Evolutionary conservation across 352 stramenopile species (phyloP).

Genomic region (Discostella stelligera): DNA sequence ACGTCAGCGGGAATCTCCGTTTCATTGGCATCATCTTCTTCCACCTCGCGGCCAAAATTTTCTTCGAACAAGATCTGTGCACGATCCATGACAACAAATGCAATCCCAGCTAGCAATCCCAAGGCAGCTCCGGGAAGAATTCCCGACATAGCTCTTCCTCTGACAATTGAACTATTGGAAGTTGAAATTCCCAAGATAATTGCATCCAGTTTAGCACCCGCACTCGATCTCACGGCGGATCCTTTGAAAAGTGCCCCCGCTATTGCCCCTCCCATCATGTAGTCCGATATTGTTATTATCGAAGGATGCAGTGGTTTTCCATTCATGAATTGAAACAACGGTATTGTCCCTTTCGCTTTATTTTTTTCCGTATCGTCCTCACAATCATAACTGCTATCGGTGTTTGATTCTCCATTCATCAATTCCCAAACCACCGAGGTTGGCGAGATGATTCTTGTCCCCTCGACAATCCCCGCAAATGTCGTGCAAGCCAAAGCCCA

Average conservation of each 20-base stretch:
- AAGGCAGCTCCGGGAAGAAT: conserved; percentile 46
- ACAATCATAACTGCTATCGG: background rate
- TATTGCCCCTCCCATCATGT: conserved; percentile 41
- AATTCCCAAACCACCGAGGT: conserved; percentile 24
- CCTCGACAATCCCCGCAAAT: conserved; percentile 49
- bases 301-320: background rate
- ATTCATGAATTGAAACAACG: background rate
- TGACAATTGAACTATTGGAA: conserved; percentile 2
- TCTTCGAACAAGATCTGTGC: conserved; percentile 18
- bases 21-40: conserved; percentile 12
- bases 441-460: conserved; percentile 29
- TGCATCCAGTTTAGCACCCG: conserved; percentile 33
- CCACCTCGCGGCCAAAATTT: conserved; percentile 13
- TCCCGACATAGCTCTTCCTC: conserved; percentile 23
- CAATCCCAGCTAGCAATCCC: conserved; percentile 44
- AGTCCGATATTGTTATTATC: conserved; percentile 35
- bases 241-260: conserved; percentile 42
- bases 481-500: conserved; percentile 48
- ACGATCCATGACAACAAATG: conserved; percentile 31
- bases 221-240: conserved; percentile 30
- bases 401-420: background rate
- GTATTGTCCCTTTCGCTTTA: background rate
- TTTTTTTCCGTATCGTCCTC: conserved; percentile 2
- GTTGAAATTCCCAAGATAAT: conserved; percentile 22
- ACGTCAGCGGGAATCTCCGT: conserved; percentile 34